phyloP scores from a whole-genome alignment of 306 rosid genomes.

The Trichosanthes cucumerina region DNA sequence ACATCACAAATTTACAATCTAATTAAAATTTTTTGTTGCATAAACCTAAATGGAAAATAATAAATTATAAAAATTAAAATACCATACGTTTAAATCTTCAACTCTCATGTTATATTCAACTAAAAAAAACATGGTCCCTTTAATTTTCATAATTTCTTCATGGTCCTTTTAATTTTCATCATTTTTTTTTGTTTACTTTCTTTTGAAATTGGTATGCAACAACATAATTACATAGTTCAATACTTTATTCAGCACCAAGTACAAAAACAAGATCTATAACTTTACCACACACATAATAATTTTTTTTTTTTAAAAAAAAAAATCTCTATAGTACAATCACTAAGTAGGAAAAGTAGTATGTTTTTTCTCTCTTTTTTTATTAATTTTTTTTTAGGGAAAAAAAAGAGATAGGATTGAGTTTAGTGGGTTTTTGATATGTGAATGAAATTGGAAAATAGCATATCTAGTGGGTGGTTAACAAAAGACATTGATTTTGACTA shows the following conservation, averaged over 20 bases:
- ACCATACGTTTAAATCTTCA: too few species aligned
- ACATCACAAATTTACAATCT: too few species aligned
- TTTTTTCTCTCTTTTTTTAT: neutral
- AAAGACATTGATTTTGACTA: neutral
- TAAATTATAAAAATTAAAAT: too few species aligned
- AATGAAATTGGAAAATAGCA: neutral
- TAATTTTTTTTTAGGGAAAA: neutral
- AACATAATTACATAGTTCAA: neutral
- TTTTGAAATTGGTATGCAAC: neutral
- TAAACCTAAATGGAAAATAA: too few species aligned
- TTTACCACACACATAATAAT: too few species aligned
- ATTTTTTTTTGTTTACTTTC: neutral
- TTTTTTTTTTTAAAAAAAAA: too few species aligned
- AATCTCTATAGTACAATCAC: neutral
- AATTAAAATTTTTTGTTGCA: too few species aligned
- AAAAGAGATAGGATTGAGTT: neutral
- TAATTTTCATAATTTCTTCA: too few species aligned
- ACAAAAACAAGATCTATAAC: neutral
- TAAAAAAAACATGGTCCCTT: too few species aligned
- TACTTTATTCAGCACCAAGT: neutral
- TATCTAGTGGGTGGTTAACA: neutral
- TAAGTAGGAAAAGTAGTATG: neutral
- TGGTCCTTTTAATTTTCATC: too few species aligned
- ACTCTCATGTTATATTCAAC: too few species aligned
- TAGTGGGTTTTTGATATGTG: neutral